Evolutionary conservation across 768 basidiomycete species (phyloP).

Genomic region (Amanita jacksonii): DNA sequence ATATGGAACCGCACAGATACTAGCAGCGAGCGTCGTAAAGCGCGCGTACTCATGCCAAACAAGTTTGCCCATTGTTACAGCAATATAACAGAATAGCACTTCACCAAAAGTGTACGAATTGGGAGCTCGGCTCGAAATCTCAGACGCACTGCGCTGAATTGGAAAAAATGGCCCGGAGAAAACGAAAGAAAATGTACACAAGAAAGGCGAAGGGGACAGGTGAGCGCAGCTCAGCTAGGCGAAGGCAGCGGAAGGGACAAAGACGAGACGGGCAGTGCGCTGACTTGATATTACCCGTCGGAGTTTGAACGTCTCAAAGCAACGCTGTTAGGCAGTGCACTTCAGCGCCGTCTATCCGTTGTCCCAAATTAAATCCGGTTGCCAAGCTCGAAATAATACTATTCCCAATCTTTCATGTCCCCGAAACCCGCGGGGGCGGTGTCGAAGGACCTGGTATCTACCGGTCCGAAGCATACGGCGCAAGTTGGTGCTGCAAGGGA

Average conservation of each 20-base stretch:
- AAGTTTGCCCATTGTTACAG: slow-evolving; percentile 59
- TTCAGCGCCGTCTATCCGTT: no score
- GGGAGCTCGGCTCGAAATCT: slow-evolving; percentile 28
- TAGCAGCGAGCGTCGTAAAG: slow-evolving; percentile 56
- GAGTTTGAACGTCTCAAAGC: slow-evolving; percentile 1
- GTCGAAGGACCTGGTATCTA: slow-evolving; percentile 34
- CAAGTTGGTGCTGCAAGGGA: slow-evolving; percentile 23
- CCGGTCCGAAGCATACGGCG: not conserved
- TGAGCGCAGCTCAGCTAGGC: slow-evolving; percentile 26
- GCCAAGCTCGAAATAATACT: no score
- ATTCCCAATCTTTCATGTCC: not conserved
- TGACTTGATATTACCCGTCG: not conserved
- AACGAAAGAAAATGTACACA: slow-evolving; percentile 17
- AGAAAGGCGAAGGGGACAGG: slow-evolving; percentile 4
- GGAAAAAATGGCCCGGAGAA: slow-evolving; percentile 14
- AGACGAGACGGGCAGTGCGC: slow-evolving; percentile 2
- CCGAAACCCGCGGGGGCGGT: not conserved
- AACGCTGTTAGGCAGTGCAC: not conserved
- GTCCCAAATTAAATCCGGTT: no score
- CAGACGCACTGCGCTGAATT: slow-evolving; percentile 16
- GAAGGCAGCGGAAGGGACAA: slow-evolving; percentile 15
- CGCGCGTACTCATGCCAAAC: slow-evolving; percentile 77
- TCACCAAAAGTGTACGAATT: slow-evolving; percentile 17
- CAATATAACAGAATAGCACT: slow-evolving; percentile 14
- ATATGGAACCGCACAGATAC: slow-evolving; percentile 54